Evolutionary conservation across 139 green algal species (phyloP), one percentile per base, ranked within the genome.

Genomic region (Desmodesmus armatus): DNA sequence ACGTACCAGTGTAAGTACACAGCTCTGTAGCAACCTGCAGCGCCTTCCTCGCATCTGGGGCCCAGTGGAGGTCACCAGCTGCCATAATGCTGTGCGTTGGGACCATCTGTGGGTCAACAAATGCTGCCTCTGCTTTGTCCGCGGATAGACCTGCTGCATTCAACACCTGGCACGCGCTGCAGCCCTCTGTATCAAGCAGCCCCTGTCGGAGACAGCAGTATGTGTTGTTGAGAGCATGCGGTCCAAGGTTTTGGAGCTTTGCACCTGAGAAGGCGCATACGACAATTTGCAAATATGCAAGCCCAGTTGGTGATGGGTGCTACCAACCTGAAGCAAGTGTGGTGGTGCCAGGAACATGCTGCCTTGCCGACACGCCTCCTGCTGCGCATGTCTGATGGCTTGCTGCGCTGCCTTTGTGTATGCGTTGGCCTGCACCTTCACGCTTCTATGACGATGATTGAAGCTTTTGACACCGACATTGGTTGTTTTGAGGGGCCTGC

Each of bases 271-370:
- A n/a, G n/a, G n/a, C n/a, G n/a, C n/a, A n/a, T n/a, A n/a, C n/a
- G n/a, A n/a, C n/a, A n/a, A n/a, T n/a, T n/a, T n/a, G n/a, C n/a
- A n/a, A n/a, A n/a, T n/a, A n/a, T n/a, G n/a, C n/a, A n/a, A n/a
- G n/a, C n/a, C n/a, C n/a, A n/a, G n/a, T n/a, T n/a, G n/a, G n/a
- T n/a, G n/a, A n/a, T n/a, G n/a, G n/a, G n/a, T n/a, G n/a, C n/a
- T n/a, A n/a, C n/a, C n/a, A n/a, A n/a, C n/a, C n/a, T n/a, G 78
- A 40, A 84, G 78, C 41, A 84, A n/a, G 29, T 84, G 78, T 3
- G 78, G 63, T n/a, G 78, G 63, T 19, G 62, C 41, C 4, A 75
- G 29, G 65, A 84, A 84, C 31, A 77, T 67, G 62, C 62, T 75
- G 62, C 78, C 78, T 27, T 49, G 31, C 67, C 41, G 35, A 27